These are phyloP conservation scores for Aspergillus indologenus DNA, from an alignment of 495 filamentous ascomycete genomes.

Conservation along the genomic window DNA sequence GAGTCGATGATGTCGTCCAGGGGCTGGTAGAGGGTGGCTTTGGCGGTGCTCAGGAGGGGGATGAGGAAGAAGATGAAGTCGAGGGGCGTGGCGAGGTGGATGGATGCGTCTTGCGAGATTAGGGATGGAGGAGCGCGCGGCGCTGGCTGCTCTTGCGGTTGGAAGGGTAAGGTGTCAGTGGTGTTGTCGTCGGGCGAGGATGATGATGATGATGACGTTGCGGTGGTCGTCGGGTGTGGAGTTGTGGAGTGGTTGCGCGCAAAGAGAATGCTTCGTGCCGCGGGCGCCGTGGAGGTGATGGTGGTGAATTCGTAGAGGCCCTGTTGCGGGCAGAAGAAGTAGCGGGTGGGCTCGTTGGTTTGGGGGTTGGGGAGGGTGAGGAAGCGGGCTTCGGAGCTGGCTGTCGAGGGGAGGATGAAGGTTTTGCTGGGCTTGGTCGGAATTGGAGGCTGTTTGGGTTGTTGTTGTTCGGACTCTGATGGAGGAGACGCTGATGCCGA, in stretches of 20 bases:
- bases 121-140: conserved; percentile 11
- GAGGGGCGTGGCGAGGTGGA: conserved; percentile 78
- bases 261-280: conserved; percentile 35
- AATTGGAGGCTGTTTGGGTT: neutral
- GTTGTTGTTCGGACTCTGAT: conserved; percentile 9
- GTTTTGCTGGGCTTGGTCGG: conserved; percentile 55
- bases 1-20: conserved; percentile 78
- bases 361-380: conserved; percentile 78
- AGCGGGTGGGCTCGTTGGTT: conserved; percentile 60
- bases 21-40: conserved; percentile 63
- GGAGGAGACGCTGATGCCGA: neutral
- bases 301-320: conserved; percentile 88
- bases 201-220: neutral
- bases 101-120: conserved; percentile 58
- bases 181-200: neutral
- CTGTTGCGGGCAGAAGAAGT: conserved; percentile 71
- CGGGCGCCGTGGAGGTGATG: conserved; percentile 55
- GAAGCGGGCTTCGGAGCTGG: conserved; percentile 62
- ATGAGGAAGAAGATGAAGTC: conserved; percentile 84
- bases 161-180: neutral
- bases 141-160: neutral
- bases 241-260: conserved; percentile 23
- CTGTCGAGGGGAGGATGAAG: conserved; percentile 74
- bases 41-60: conserved; percentile 54
- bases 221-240: conserved; percentile 9